These are phyloP conservation scores for Flammula alnicola DNA, from an alignment of 1,284 basidiomycete species.

Conservation along the genomic window DNA sequence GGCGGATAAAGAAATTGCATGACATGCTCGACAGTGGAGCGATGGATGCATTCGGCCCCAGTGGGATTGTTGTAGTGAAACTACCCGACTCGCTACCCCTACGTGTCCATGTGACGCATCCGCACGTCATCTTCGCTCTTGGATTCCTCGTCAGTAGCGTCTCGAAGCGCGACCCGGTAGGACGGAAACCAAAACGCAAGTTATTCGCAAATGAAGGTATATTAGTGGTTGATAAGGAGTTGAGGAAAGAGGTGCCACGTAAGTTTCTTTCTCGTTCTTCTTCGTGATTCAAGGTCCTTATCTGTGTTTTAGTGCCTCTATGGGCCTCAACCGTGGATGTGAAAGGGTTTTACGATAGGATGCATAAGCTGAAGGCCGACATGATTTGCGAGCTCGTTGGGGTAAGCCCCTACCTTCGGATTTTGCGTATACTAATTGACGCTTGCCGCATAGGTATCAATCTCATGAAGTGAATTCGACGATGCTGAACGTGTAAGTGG, in stretches of 20 bases:
- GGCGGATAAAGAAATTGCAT: slow-evolving; percentile 60
- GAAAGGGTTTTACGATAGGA: slow-evolving; percentile 49
- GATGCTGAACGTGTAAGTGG: slow-evolving; percentile 52
- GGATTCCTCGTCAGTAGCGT: slow-evolving; percentile 68
- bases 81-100: slow-evolving; percentile 45
- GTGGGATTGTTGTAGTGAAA: slow-evolving; percentile 56
- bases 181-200: slow-evolving; percentile 71
- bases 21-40: slow-evolving; percentile 62
- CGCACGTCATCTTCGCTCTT: slow-evolving; percentile 62
- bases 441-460: slow-evolving; percentile 49
- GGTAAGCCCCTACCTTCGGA: slow-evolving; percentile 39
- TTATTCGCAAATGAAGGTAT: slow-evolving; percentile 71
- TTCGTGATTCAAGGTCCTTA: slow-evolving; percentile 8
- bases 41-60: slow-evolving; percentile 47
- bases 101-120: slow-evolving; percentile 65
- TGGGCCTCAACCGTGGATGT: slow-evolving; percentile 60
- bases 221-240: slow-evolving; percentile 51
- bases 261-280: slow-evolving; percentile 12
- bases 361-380: slow-evolving; percentile 71
- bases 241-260: slow-evolving; percentile 40
- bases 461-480: slow-evolving; percentile 69
- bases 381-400: slow-evolving; percentile 67
- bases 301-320: slow-evolving; percentile 30
- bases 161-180: slow-evolving; percentile 72
- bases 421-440: neutral